Conservation (phyloP, 805 yeast species). For the Pichia heedii region DNA sequence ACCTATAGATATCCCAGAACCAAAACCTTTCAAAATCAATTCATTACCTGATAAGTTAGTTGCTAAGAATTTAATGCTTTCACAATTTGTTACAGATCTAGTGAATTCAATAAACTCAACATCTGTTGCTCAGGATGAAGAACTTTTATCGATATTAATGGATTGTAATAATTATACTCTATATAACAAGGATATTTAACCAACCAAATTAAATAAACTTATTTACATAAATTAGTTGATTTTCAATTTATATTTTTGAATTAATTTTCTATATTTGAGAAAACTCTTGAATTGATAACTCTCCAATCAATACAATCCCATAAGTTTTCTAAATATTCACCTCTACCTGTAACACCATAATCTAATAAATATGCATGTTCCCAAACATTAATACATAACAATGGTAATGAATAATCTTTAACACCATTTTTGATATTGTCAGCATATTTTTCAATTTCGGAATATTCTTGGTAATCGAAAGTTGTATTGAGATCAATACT, state of each 20-base stretch:
- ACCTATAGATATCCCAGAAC: no score
- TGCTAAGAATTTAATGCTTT: constrained; percentile 16
- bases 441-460: constrained; percentile 32
- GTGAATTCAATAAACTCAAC: constrained; percentile 27
- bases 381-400: constrained; percentile 78
- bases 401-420: constrained; percentile 60
- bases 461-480: constrained; percentile 45
- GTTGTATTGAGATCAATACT: constrained; percentile 69
- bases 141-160: constrained; percentile 22
- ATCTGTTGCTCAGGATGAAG: constrained; percentile 26
- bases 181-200: no score
- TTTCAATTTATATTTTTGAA: not conserved
- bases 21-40: no score
- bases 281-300: constrained; percentile 43
- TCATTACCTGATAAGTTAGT: no score
- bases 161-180: constrained; percentile 17
- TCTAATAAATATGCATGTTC: constrained; percentile 81
- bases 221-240: not conserved
- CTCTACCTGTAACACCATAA: constrained; percentile 71
- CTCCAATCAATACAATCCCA: constrained; percentile 85
- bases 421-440: constrained; percentile 23
- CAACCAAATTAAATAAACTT: no score
- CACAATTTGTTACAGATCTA: constrained; percentile 25
- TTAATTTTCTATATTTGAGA: constrained; percentile 14
- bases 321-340: constrained; percentile 63